Percentiles rank a stretch among this genome's conserved stretches.
Evolutionary conservation across 805 yeast species (phyloP).

Genomic region (Saccharomycopsis sp.): DNA sequence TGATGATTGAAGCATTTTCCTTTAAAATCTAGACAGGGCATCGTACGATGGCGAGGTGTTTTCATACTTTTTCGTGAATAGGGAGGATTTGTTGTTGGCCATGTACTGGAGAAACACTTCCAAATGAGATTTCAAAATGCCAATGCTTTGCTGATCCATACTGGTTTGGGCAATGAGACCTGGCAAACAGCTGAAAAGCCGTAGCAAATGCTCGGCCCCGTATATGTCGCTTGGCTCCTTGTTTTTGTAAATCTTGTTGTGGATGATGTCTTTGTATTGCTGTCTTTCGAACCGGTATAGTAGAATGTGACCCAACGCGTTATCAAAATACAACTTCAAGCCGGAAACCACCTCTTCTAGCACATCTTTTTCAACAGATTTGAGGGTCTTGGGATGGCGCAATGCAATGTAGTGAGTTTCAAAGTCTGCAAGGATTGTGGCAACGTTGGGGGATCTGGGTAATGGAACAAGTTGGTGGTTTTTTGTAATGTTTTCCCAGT

Average conservation of each 20-base stretch:
- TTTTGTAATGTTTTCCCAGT: conserved; percentile 87
- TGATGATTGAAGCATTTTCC: too few relatives aligned
- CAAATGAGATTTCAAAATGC: conserved; percentile 43
- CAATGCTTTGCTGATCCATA: conserved; percentile 70
- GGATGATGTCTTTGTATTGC: conserved; percentile 50
- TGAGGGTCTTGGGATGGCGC: conserved; percentile 25
- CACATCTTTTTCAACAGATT: conserved; percentile 38
- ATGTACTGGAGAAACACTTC: conserved; percentile 48
- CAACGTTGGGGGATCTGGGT: conserved; percentile 51
- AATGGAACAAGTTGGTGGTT: conserved; percentile 60
- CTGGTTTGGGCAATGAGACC: conserved; percentile 70
- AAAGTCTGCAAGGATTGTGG: conserved; percentile 47
- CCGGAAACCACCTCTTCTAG: conserved; percentile 66
- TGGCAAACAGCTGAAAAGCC: conserved; percentile 73
- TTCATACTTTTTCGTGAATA: conserved; percentile 37
- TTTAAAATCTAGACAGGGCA: conserved; percentile 26
- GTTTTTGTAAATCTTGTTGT: conserved; percentile 28
- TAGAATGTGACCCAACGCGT: conserved; percentile 56
- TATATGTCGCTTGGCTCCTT: conserved; percentile 42
- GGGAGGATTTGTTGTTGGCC: conserved; percentile 32
- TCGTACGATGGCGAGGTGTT: conserved; percentile 44
- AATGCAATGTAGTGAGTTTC: conserved; percentile 24
- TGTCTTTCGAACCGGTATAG: conserved; percentile 71
- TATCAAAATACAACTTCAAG: conserved; percentile 62
- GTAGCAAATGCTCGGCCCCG: conserved; percentile 73